Conservation (phyloP, 305 asterid genomes). For the Solanum aculeatissimum region DNA sequence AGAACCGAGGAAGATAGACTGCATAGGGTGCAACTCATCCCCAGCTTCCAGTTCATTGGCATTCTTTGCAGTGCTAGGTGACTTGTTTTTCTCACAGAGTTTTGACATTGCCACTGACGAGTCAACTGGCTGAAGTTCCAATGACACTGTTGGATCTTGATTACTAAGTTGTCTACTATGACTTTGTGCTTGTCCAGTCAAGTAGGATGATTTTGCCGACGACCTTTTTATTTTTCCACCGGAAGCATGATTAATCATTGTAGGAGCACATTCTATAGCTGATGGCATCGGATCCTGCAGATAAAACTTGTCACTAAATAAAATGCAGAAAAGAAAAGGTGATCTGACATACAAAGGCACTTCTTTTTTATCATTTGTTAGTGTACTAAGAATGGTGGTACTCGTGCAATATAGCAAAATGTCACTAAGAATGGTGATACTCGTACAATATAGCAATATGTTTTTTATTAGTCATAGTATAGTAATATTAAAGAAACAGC, state of each 20-base stretch:
- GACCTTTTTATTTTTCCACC: slow-evolving; percentile 95
- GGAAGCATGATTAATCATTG: slow-evolving; percentile 32
- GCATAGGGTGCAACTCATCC: slow-evolving; percentile 73
- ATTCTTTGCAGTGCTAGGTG: slow-evolving; percentile 22
- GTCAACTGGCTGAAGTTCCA: slow-evolving; percentile 55
- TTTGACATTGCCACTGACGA: slow-evolving; percentile 50
- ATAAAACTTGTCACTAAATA: background rate
- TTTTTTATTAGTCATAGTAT: background rate
- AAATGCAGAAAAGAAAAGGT: background rate
- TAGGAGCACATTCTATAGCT: slow-evolving; percentile 25
- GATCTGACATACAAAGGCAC: background rate
- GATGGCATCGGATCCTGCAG: slow-evolving; percentile 51
- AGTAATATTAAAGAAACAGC: background rate
- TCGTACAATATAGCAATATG: background rate
- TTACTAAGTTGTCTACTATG: slow-evolving; percentile 8
- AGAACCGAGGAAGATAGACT: slow-evolving; percentile 86
- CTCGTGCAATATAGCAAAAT: background rate
- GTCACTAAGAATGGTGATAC: background rate
- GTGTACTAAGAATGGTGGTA: background rate
- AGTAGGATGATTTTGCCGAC: slow-evolving; percentile 22
- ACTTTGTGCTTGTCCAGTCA: slow-evolving; percentile 24
- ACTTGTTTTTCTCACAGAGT: slow-evolving; percentile 26
- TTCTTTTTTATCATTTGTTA: background rate
- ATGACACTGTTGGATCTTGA: slow-evolving; percentile 19
- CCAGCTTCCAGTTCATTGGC: slow-evolving; percentile 29